Evolutionary conservation across 2,329 filamentous ascomycete genomes (phyloP), one percentile per base, ranked within the genome.

Genomic region (Verticillium nubilum): DNA sequence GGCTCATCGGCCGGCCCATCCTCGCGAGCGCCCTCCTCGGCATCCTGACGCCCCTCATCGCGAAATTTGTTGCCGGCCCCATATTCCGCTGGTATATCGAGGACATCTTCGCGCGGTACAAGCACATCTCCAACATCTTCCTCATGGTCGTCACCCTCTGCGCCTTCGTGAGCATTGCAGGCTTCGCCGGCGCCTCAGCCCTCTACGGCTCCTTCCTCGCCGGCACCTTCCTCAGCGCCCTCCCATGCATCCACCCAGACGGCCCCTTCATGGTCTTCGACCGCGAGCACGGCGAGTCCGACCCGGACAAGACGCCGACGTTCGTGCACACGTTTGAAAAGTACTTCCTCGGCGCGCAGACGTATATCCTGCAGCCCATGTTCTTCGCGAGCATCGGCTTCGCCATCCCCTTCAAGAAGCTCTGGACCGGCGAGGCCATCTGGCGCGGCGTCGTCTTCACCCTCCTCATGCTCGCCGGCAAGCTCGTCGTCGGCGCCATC

Each of bases 361-460:
- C 77, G 2, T 72, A 72, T 25, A 76, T 86, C 4, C 67, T 86
- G 4, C 79, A 79, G 56, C 84, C 84, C 0, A 74, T 86, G 50
- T 86, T 87, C 69, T 87, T 87, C 64, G 83, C 77, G 59, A 69
- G 74, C 0, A 82, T 87, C 58, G 84, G 84, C 13, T 86, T 87
- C 64, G 80, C 84, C 2, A 84, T 87, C 10, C 84, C 84, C 1
- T 83, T 86, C 56, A 78, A 77, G 0, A 72, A 77, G 23, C 80
- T 87, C 74, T 87, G 85, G 65, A 66, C 67, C 4, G 77, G 77
- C 6, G 63, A 67, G 1, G 73, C 83, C 7, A 67, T 86, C 13
- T 87, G 84, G 84, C 76, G 78, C 10, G 84, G 84, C 4, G 63
- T 86, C 4, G 74, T 86, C 1, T 86, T 86, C 61, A 74, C 82